These are phyloP conservation scores for Mortierella sp. DNA, from an alignment of 371 early-diverging fungal species.

Conservation along the genomic window DNA sequence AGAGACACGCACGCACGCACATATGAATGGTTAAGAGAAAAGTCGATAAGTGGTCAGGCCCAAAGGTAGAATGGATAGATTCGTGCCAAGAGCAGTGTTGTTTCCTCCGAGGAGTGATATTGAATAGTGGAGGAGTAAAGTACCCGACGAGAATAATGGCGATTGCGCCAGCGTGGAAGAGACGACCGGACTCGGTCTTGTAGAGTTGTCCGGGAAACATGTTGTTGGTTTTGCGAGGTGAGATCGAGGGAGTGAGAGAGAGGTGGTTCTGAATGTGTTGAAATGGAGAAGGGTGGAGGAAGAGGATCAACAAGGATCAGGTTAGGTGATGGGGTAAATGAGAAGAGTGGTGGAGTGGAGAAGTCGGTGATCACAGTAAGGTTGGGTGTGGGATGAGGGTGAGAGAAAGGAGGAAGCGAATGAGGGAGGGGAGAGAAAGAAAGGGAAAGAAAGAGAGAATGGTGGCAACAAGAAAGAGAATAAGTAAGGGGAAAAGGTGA, in stretches of 20 bases:
- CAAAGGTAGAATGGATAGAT: neutral
- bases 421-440: neutral
- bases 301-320: neutral
- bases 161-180: constrained; percentile 89
- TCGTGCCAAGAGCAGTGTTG: neutral
- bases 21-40: neutral
- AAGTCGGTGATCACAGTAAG: neutral
- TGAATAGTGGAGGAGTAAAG: neutral
- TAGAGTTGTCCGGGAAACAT: constrained; percentile 79
- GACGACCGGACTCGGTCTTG: constrained; percentile 81
- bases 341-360: neutral
- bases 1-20: neutral
- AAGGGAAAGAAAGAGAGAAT: neutral
- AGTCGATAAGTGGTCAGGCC: neutral
- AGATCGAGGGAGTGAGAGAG: neutral
- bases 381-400: neutral
- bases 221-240: neutral
- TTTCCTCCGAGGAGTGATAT: neutral
- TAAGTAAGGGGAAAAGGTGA: too few species aligned
- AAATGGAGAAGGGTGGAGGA: neutral
- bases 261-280: neutral
- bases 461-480: neutral
- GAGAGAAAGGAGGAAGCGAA: neutral
- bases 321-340: neutral
- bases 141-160: constrained; percentile 91